Percentiles rank a stretch among this genome's conserved stretches.
Evolutionary conservation across 495 filamentous ascomycete genomes (phyloP).

Genomic region (Tuber melanosporum): DNA sequence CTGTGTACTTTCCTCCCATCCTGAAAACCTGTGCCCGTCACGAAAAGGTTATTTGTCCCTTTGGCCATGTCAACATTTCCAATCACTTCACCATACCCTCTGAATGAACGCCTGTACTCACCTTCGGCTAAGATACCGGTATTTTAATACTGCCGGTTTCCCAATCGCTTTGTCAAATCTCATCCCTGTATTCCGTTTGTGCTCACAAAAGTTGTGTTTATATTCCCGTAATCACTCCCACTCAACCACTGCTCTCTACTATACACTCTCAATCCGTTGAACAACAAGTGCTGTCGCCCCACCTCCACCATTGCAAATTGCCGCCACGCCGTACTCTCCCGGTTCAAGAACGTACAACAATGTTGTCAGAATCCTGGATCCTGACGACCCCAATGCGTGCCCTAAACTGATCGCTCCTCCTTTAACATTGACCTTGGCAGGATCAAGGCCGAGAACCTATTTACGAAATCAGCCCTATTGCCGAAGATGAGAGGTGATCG

Average conservation of each 20-base stretch:
- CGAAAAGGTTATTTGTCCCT: not conserved
- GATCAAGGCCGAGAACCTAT: slow-evolving; percentile 70
- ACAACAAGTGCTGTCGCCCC: slow-evolving; percentile 89
- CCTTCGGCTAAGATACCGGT: too few relatives aligned
- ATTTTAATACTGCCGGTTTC: not conserved
- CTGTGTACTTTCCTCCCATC: not conserved
- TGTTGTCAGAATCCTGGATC: slow-evolving; percentile 83
- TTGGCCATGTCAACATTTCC: not conserved
- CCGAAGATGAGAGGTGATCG: not conserved
- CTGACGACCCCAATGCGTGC: slow-evolving; percentile 89
- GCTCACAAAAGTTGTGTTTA: not conserved
- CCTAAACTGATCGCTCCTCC: slow-evolving; percentile 93
- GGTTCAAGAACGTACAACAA: slow-evolving; percentile 82
- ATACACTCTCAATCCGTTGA: slow-evolving; percentile 70
- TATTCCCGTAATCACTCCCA: not conserved
- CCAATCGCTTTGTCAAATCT: not conserved
- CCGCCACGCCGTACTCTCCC: slow-evolving; percentile 89
- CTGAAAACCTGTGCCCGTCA: not conserved
- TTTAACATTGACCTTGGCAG: slow-evolving; percentile 72
- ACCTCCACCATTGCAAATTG: slow-evolving; percentile 95
- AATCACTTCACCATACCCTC: not conserved
- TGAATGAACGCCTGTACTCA: not conserved
- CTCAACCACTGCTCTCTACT: not conserved
- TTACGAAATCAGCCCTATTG: slow-evolving; percentile 18
- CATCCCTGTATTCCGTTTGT: not conserved